Conservation (phyloP, 2,329 filamentous ascomycete species). For the Aureobasidium sp. region DNA sequence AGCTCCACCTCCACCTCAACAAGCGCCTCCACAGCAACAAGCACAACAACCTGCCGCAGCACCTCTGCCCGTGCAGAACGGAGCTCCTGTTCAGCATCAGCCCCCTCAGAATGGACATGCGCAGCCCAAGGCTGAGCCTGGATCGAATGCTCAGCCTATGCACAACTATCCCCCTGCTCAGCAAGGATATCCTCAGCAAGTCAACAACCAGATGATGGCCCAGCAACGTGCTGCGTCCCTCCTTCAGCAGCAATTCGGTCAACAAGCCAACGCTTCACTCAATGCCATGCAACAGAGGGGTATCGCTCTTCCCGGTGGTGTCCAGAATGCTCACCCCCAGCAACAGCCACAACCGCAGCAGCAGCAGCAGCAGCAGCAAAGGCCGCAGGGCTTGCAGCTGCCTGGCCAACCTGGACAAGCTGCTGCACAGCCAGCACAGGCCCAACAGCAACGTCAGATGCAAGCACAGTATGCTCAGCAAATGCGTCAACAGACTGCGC, state of each 20-base stretch:
- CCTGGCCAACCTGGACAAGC: slow-evolving; percentile 21
- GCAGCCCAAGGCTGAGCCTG: slow-evolving; percentile 47
- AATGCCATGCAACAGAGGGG: slow-evolving; percentile 45
- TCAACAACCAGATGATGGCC: slow-evolving; percentile 38
- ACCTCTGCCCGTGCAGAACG: slow-evolving; percentile 31
- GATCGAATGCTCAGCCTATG: slow-evolving; percentile 19
- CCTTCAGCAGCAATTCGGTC: slow-evolving; percentile 51
- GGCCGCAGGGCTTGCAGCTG: slow-evolving; percentile 28
- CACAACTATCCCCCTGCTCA: slow-evolving; percentile 23
- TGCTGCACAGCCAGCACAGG: slow-evolving; percentile 16
- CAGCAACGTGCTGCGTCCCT: slow-evolving; percentile 46
- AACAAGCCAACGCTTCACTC: slow-evolving; percentile 57
- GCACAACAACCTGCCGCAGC: slow-evolving; percentile 20
- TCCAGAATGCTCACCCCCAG: background rate
- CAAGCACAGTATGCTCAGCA: slow-evolving; percentile 28
- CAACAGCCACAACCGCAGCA: slow-evolving; percentile 11
- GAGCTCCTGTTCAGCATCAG: slow-evolving; percentile 23
- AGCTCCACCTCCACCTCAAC: slow-evolving; percentile 42
- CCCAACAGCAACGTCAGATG: slow-evolving; percentile 28
- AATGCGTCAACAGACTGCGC: slow-evolving; percentile 28
- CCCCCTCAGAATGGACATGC: slow-evolving; percentile 14
- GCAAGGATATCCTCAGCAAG: slow-evolving; percentile 26
- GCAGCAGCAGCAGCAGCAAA: slow-evolving; percentile 20
- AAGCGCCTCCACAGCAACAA: slow-evolving; percentile 22
- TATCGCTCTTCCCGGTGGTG: slow-evolving; percentile 15